Evolutionary conservation across 768 basidiomycete genomes (phyloP), one percentile per base, ranked within the genome.

Genomic region (Xanthoconium purpureum): DNA sequence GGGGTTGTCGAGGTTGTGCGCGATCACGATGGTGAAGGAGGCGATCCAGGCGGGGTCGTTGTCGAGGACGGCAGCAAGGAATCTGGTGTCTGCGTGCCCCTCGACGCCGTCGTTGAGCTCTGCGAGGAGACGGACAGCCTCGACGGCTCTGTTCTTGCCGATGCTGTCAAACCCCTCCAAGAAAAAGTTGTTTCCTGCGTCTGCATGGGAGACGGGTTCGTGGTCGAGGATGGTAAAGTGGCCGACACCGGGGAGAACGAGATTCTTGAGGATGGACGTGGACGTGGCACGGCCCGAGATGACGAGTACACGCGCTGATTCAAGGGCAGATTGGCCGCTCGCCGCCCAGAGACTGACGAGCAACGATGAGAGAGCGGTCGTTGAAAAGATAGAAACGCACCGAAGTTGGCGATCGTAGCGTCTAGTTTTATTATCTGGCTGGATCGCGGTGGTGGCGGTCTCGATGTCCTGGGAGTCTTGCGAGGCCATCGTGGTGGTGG

Each of bases 141-240:
- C 91, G 48, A 81, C 70, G 0, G 96, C 93, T 35, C 91, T 84
- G 52, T 79, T 78, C 69, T 86, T 88, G 6, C 92, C 93, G 44
- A 98, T 78, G 63, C 87, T 90, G n/a, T 82, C 73, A 5, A 74
- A 71, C 0, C 85, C 88, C 39, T 89, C 83, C 28, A 99, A 78
- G 75, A 98, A 99, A 77, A 99, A 99, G 76, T 98, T 98, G 78
- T 94, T 92, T 1, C 94, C 94, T 0, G 93, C 85, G 64, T 98
- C 95, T 54, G 85, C 81, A 1, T 84, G 78, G 0, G 84, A 78
- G 30, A 87, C 87, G 38, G 70, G 52, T 3, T 72, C 68, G 24
- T 81, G 73, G 66, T 95, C 94, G 56, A 97, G 82, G 69, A 98
- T 83, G 47, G 95, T 96, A 70, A 97, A 98, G 67, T 90, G 84